These are phyloP conservation scores for Fraxinus paxiana DNA, from an alignment of 305 asterid species.

Conservation along the genomic window DNA sequence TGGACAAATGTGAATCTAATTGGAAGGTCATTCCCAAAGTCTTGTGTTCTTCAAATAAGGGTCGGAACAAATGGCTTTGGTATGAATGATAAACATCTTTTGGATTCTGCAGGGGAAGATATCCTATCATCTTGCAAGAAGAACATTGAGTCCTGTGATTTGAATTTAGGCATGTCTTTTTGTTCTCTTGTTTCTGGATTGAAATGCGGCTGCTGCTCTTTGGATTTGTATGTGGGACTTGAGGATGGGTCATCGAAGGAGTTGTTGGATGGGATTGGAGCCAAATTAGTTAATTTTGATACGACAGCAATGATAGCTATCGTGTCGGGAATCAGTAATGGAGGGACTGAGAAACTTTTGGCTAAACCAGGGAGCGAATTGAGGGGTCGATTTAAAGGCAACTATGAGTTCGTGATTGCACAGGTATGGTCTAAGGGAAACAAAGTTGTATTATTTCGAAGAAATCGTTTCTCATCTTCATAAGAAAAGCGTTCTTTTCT, in stretches of 20 bases:
- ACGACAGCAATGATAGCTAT: slow-evolving; percentile 81
- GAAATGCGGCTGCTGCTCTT: slow-evolving; percentile 55
- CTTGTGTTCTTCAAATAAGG: slow-evolving; percentile 51
- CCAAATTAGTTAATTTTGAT: slow-evolving; percentile 72
- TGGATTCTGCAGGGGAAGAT: slow-evolving; percentile 11
- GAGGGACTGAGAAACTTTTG: slow-evolving; percentile 49
- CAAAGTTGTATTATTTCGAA: background rate
- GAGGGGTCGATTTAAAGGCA: slow-evolving; percentile 70
- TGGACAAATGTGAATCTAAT: slow-evolving; percentile 51
- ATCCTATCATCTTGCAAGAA: slow-evolving; percentile 30
- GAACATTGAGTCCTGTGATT: slow-evolving; percentile 23
- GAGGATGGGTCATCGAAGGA: slow-evolving; percentile 25
- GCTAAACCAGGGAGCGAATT: slow-evolving; percentile 57
- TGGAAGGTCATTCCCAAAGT: slow-evolving; percentile 52
- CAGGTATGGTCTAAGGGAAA: slow-evolving; percentile 45
- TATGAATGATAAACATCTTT: slow-evolving; percentile 20
- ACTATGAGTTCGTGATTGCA: slow-evolving; percentile 69
- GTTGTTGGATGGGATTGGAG: slow-evolving; percentile 24
- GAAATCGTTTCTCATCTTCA: background rate
- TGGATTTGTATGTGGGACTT: slow-evolving; percentile 24
- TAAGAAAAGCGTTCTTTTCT: background rate
- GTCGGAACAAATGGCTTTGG: slow-evolving; percentile 25
- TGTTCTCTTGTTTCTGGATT: slow-evolving; percentile 47
- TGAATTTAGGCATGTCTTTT: slow-evolving; percentile 43
- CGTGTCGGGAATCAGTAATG: slow-evolving; percentile 86